These are phyloP conservation scores for Mortierella sp. DNA, from an alignment of 371 early-diverging fungal species.

Conservation along the genomic window DNA sequence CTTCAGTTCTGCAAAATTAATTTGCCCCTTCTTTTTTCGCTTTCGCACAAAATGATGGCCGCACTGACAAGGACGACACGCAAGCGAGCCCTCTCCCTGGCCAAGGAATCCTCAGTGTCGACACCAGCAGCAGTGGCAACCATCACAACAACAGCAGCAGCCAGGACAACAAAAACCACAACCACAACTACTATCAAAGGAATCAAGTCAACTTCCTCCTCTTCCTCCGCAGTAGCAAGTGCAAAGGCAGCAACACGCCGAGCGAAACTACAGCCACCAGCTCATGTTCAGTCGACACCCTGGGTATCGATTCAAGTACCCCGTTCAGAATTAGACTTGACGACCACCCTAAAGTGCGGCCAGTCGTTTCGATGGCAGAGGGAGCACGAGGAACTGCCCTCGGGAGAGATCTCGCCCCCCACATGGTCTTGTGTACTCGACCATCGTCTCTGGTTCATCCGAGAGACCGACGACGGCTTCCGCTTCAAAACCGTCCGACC, in stretches of 20 bases:
- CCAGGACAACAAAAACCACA: background rate
- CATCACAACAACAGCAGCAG: background rate
- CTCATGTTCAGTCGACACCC: slow-evolving; percentile 21
- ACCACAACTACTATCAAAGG: background rate
- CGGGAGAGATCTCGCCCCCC: slow-evolving; percentile 45
- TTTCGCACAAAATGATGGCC: slow-evolving; percentile 18
- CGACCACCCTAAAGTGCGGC: slow-evolving; percentile 85
- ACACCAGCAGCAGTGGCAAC: background rate
- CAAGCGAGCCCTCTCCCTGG: slow-evolving; percentile 27
- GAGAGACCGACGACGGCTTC: slow-evolving; percentile 37
- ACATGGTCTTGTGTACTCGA: slow-evolving; percentile 42
- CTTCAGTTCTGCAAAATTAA: background rate
- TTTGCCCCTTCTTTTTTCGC: background rate
- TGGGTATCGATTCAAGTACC: slow-evolving; percentile 75
- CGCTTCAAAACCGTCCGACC: slow-evolving; percentile 56
- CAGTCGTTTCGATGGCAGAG: slow-evolving; percentile 92
- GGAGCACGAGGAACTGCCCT: slow-evolving; percentile 27
- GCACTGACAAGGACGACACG: slow-evolving; percentile 39
- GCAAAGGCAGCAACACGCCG: background rate
- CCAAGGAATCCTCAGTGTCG: slow-evolving; percentile 17
- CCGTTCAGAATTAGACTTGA: slow-evolving; percentile 80
- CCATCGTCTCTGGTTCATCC: slow-evolving; percentile 40
- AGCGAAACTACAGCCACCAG: background rate
- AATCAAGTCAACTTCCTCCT: background rate
- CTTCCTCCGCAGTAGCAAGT: background rate